A percentile compares a stretch with the other conserved stretches of the same genome.
Conservation (phyloP, 257 asterid species). For the Lycium barbarum region DNA sequence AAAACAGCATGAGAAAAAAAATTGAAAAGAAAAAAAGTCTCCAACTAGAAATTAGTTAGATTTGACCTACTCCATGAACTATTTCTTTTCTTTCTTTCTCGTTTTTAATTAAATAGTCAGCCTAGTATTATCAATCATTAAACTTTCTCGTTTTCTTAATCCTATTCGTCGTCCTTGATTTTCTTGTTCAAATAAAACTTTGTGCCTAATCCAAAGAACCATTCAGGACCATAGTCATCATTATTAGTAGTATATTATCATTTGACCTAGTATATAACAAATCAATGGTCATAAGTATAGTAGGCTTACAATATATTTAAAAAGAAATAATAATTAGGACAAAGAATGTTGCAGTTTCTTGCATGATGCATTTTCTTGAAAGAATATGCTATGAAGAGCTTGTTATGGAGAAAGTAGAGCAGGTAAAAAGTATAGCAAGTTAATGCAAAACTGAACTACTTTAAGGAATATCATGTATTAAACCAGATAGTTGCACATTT, state of each 20-base stretch:
- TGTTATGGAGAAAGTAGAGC: slow-evolving; percentile 26
- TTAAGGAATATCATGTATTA: neutral
- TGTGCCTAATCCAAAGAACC: slow-evolving; percentile 1
- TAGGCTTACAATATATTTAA: neutral
- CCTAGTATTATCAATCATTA: neutral
- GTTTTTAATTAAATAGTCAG: neutral
- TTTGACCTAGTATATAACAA: neutral
- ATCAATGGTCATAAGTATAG: slow-evolving; percentile 7
- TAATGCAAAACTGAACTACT: slow-evolving; percentile 11
- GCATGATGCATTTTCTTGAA: neutral
- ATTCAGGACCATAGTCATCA: neutral
- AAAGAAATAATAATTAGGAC: neutral
- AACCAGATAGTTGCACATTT: neutral
- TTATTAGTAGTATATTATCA: neutral
- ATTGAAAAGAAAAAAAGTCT: neutral
- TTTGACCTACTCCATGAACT: slow-evolving; percentile 12
- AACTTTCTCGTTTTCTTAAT: neutral
- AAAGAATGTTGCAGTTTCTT: neutral
- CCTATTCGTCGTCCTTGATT: neutral
- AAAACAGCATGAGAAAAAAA: neutral
- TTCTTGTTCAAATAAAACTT: slow-evolving; percentile 1
- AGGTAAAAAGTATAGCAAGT: slow-evolving; percentile 13
- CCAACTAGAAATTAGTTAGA: neutral
- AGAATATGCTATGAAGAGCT: neutral
- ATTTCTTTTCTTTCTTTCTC: neutral